A percentile compares a stretch with the other conserved stretches of the same genome.
Evolutionary conservation across 2,329 filamentous ascomycete genomes (phyloP).

Genomic region (Diaporthe helianthi): DNA sequence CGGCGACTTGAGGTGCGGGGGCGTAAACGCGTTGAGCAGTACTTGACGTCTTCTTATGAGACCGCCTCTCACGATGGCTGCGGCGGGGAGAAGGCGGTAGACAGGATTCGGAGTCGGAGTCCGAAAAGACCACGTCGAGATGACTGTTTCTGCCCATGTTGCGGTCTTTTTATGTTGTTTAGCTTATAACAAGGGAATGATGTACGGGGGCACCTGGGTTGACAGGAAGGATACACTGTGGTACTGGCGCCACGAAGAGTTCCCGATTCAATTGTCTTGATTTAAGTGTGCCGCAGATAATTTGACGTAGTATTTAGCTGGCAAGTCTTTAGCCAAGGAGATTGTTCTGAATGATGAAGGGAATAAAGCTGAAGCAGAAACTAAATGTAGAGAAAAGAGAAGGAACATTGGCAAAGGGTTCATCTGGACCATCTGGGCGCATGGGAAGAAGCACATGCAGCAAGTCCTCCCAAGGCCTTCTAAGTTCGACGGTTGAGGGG

Average conservation of each 20-base stretch:
- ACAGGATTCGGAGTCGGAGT: constrained; percentile 30
- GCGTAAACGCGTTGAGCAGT: background rate
- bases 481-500: background rate
- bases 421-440: background rate
- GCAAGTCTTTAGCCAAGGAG: background rate
- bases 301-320: background rate
- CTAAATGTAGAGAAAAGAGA: no score
- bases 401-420: no score
- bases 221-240: no score
- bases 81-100: constrained; percentile 7
- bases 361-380: no score
- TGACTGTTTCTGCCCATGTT: constrained; percentile 29
- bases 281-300: background rate
- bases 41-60: background rate
- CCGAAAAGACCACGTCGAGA: constrained; percentile 15
- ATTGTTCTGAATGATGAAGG: background rate
- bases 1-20: constrained; percentile 7
- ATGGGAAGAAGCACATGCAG: background rate
- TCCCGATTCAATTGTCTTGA: no score
- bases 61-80: constrained; percentile 17
- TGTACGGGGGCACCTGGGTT: background rate
- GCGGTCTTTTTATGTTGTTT: fast-evolving
- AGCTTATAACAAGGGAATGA: background rate
- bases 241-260: no score
- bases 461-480: background rate